Base-by-base conservation (phyloP, 495 filamentous ascomycete species). In the Chaetomium cochliodes region DNA sequence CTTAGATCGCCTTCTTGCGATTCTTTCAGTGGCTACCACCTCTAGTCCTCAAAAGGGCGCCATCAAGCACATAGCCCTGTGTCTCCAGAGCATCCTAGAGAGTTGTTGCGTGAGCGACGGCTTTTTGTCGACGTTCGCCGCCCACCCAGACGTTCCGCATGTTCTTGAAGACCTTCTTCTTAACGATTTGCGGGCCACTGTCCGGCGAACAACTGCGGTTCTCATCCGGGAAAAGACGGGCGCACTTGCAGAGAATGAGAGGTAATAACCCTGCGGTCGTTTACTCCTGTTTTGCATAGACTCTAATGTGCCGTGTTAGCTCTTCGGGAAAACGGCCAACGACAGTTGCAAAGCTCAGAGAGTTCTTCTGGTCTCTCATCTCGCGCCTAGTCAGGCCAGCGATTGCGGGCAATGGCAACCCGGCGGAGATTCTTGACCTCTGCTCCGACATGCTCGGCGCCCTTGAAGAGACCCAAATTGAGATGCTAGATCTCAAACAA, bases 61-160 rank as follows among this genome's bases (percentile, higher is more conserved):
- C 22, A 63, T 80, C 51, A 67, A 76, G 76, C 69, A 85, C 71
- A 67, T 86, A 5, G 72, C 78, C 52, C 69, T 82, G 47, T 83
- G 82, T 30, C 87, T 92, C 58, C 82, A 85, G 16, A 78, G 86
- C 15, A 76, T 93, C 3, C 75, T 92, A 0, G 86, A 91, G 71
- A 85, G 81, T 18, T 90, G 87, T 49, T 74, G 86, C 15, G 80
- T 85, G 52, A 88, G 84, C 58, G 64, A 73, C 13, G 61, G 68
- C 0, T 82, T 92, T 65, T 91, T 90, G 88, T 62, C 70, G 3
- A 76, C 78, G 5, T 84, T 92, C 65, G 82, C 71, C 42, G 58
- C 64, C 13, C 77, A 81, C 66, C 62, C 67, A 8, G 57, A 63
- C 1, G 68, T 74, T 2, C 66, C 68, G 3, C 52, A 66, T 12